A percentile compares a stretch with the other conserved stretches of the same genome.
Conservation (phyloP, 1,284 basidiomycete genomes). For the Cutaneotrichosporon sp. region DNA sequence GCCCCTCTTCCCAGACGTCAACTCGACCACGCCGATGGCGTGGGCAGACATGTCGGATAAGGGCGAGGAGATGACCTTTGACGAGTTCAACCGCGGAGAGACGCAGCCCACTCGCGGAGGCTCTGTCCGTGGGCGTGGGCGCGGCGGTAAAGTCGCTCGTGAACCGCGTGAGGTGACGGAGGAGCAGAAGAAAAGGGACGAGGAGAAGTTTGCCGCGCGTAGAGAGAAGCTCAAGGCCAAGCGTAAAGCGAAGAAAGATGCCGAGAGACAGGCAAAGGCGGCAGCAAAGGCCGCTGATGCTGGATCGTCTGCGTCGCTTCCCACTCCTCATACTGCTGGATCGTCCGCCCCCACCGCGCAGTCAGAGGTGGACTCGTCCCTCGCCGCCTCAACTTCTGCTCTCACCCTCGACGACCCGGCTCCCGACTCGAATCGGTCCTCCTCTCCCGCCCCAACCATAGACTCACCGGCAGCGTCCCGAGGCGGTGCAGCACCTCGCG, state of each 20-base stretch:
- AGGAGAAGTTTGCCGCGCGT: slow-evolving; percentile 26
- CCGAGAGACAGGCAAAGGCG: slow-evolving; percentile 9
- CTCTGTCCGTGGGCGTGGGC: slow-evolving; percentile 4
- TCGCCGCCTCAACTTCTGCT: slow-evolving; percentile 26
- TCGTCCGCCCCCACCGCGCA: not conserved
- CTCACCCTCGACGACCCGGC: slow-evolving; percentile 20
- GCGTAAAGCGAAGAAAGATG: slow-evolving; percentile 27
- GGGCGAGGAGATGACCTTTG: slow-evolving; percentile 23
- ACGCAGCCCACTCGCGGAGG: slow-evolving; percentile 3
- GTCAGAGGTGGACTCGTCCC: slow-evolving; percentile 10
- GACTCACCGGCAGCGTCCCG: not conserved
- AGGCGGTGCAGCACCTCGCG: slow-evolving; percentile 56
- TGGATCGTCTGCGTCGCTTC: not conserved
- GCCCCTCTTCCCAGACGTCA: slow-evolving; percentile 25
- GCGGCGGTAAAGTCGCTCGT: slow-evolving; percentile 14
- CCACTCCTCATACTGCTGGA: not conserved
- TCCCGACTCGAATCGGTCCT: not conserved
- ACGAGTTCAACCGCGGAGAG: slow-evolving; percentile 23
- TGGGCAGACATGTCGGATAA: slow-evolving; percentile 24
- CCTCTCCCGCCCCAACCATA: not conserved
- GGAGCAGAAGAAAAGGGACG: slow-evolving; percentile 24
- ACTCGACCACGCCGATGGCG: slow-evolving; percentile 27
- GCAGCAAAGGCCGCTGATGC: not conserved
- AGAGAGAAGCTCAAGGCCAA: slow-evolving; percentile 37
- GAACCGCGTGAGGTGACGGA: slow-evolving; percentile 28